Conservation (phyloP, 805 yeast genomes). For the Dipodascopsis tothii region DNA sequence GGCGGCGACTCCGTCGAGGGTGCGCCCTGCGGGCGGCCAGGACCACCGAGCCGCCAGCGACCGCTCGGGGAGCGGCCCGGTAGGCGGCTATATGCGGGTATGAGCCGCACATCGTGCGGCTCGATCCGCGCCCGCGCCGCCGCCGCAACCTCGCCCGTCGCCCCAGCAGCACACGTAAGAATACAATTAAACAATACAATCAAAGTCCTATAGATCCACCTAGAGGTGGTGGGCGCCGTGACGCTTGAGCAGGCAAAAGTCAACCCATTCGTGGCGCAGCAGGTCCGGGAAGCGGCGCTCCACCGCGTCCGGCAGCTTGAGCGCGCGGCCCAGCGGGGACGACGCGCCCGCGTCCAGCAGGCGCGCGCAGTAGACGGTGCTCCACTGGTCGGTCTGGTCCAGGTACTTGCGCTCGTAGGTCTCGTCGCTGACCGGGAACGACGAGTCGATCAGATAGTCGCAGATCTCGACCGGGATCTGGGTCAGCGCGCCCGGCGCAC, state of each 20-base stretch:
- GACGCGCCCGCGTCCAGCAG: constrained; percentile 13
- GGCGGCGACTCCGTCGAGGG: too few species aligned
- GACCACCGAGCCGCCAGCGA: too few species aligned
- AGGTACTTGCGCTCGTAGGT: constrained; percentile 10
- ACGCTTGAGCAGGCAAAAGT: not conserved
- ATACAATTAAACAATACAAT: too few species aligned
- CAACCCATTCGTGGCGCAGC: not conserved
- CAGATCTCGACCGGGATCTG: constrained; percentile 37
- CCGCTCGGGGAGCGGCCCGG: too few species aligned
- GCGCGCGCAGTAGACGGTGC: constrained; percentile 4
- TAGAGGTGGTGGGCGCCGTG: not conserved
- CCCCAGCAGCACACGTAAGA: too few species aligned
- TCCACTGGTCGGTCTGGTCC: constrained; percentile 12
- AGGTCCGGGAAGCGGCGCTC: constrained; percentile 1
- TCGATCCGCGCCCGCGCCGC: too few species aligned
- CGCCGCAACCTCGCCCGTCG: too few species aligned
- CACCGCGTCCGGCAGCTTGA: constrained; percentile 12
- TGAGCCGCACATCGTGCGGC: too few species aligned
- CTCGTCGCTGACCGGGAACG: constrained; percentile 9
- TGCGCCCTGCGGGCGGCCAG: too few species aligned
- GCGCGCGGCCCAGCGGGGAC: constrained; percentile 11
- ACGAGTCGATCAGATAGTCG: constrained; percentile 58
- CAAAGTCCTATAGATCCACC: too few species aligned
- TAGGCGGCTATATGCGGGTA: too few species aligned
- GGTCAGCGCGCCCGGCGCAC: not conserved